phyloP scores from a whole-genome alignment of 1,284 basidiomycete species.

The Albatrellus sp. region DNA sequence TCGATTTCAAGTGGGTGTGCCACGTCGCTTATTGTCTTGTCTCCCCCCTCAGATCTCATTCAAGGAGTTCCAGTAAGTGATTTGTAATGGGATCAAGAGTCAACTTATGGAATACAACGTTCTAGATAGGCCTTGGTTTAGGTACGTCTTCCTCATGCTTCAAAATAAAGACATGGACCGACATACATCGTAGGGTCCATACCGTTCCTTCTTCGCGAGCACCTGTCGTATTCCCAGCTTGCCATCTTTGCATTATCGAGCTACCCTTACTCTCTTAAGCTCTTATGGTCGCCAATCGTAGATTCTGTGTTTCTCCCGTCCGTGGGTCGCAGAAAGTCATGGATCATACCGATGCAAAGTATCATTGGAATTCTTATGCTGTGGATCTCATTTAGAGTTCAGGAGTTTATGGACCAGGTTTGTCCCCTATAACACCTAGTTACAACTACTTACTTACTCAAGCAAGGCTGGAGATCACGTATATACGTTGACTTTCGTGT shows the following conservation, averaged over 20 bases:
- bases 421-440: conserved; percentile 17
- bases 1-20: neutral
- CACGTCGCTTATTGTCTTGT: conserved; percentile 6
- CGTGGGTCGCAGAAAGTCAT: conserved; percentile 88
- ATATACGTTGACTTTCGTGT: conserved; percentile 71
- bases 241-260: conserved; percentile 89
- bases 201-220: conserved; percentile 90
- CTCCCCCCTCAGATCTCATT: conserved; percentile 55
- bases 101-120: conserved; percentile 2
- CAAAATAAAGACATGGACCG: conserved; percentile 1
- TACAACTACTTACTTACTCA: conserved; percentile 6
- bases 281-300: conserved; percentile 97
- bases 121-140: conserved; percentile 60
- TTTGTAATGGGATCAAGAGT: conserved; percentile 10
- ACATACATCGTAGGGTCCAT: conserved; percentile 60
- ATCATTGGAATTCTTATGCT: conserved; percentile 85
- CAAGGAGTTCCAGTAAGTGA: conserved; percentile 90
- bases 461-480: conserved; percentile 74
- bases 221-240: conserved; percentile 93
- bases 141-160: conserved; percentile 28
- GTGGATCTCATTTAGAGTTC: conserved; percentile 74
- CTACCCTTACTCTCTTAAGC: conserved; percentile 96
- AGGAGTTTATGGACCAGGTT: conserved; percentile 75
- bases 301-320: conserved; percentile 80
- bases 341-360: conserved; percentile 97